phyloP scores from a whole-genome alignment of 257 asterid species.

The Gynochthodes officinalis region DNA sequence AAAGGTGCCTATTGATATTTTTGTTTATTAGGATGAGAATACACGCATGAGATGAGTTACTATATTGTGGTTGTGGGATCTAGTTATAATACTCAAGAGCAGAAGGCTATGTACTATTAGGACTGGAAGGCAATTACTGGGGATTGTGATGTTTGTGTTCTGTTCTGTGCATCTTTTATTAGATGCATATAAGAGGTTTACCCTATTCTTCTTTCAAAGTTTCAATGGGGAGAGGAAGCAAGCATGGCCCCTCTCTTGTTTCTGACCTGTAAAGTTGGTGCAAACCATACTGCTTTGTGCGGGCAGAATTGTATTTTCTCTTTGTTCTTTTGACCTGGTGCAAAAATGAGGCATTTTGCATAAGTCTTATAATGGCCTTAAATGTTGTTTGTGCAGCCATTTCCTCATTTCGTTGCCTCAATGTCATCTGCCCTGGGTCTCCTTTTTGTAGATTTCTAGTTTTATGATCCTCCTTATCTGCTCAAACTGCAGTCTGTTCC shows the following conservation, averaged over 20 bases:
- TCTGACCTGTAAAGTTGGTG: no score
- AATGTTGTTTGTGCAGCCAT: not conserved
- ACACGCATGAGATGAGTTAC: not conserved
- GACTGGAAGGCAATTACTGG: no score
- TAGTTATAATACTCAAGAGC: not conserved
- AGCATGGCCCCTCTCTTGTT: no score
- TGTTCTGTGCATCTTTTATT: no score
- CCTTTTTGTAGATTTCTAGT: not conserved
- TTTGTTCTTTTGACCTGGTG: not conserved
- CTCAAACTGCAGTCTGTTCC: not conserved
- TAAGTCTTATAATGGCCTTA: not conserved
- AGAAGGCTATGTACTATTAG: not conserved
- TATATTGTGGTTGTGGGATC: not conserved
- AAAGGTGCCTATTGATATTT: no score
- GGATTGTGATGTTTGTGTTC: no score
- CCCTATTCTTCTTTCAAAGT: no score
- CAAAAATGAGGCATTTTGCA: not conserved
- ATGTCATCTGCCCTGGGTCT: not conserved
- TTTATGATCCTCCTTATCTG: not conserved
- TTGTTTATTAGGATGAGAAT: no score
- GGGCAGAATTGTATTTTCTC: not conserved
- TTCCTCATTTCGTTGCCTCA: not conserved
- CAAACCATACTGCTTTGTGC: not conserved
- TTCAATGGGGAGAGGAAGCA: no score
- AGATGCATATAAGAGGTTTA: no score